These are phyloP conservation scores for Amyloporia xantha DNA, from an alignment of 768 basidiomycete species.

Conservation along the genomic window DNA sequence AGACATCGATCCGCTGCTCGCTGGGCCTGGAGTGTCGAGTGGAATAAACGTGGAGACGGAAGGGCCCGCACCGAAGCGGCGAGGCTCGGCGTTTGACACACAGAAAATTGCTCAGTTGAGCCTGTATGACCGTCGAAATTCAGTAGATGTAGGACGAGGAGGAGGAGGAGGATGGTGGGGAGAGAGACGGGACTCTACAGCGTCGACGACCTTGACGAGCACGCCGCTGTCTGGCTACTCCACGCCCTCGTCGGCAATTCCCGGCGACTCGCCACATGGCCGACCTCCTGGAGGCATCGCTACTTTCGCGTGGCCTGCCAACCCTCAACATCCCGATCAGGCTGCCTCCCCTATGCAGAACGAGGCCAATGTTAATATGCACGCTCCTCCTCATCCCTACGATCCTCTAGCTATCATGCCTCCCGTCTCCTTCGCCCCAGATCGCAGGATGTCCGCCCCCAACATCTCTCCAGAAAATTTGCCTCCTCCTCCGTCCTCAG, in stretches of 20 bases:
- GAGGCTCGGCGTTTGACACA: constrained; percentile 79
- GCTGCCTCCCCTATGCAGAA: constrained; percentile 29
- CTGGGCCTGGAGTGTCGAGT: constrained; percentile 61
- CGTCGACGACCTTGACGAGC: constrained; percentile 43
- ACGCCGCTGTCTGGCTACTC: constrained; percentile 27
- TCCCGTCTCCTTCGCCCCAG: constrained; percentile 49
- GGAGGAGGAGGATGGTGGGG: constrained; percentile 17
- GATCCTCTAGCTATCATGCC: constrained; percentile 40
- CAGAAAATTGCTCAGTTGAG: constrained; percentile 68
- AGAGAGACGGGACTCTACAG: constrained; percentile 53
- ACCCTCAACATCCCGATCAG: constrained; percentile 27
- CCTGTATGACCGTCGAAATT: constrained; percentile 73
- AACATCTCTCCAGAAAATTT: constrained; percentile 36
- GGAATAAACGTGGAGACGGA: constrained; percentile 53
- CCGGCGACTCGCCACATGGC: constrained; percentile 59
- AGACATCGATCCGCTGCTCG: constrained; percentile 60
- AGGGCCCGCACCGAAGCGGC: constrained; percentile 71
- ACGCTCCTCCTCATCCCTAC: constrained; percentile 17
- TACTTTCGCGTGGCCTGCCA: constrained; percentile 68
- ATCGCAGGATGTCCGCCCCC: constrained; percentile 76
- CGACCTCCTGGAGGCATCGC: constrained; percentile 56
- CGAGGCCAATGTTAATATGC: constrained; percentile 19
- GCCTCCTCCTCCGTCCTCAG: constrained; percentile 36
- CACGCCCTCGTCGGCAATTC: constrained; percentile 39
- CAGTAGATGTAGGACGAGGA: constrained; percentile 46